Percentiles rank a stretch among this genome's conserved stretches.
phyloP scores from a whole-genome alignment of 2,329 filamentous ascomycete species.

The Colletotrichum tabaci region DNA sequence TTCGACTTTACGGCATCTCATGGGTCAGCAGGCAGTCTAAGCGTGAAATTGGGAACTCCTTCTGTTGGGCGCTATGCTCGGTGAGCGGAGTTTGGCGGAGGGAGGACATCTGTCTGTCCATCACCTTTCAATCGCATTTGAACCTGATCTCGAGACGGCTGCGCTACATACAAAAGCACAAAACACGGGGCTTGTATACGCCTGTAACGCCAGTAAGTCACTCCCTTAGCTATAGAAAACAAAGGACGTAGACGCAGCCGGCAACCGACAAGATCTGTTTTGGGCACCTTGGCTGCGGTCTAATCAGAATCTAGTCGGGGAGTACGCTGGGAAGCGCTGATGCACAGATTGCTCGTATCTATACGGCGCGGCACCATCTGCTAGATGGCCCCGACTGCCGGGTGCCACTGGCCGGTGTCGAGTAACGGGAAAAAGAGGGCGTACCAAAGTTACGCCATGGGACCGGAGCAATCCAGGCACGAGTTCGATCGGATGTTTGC shows the following conservation, averaged over 20 bases:
- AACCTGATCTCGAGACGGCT: background rate
- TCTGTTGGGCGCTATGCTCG: too few relatives aligned
- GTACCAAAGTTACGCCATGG: background rate
- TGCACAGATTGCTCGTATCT: background rate
- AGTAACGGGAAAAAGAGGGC: background rate
- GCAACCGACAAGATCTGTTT: background rate
- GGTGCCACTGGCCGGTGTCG: background rate
- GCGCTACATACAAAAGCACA: background rate
- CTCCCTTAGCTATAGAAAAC: background rate
- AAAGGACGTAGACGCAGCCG: background rate
- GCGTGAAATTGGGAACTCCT: too few relatives aligned
- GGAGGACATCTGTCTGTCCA: background rate
- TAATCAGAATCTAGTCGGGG: too few relatives aligned
- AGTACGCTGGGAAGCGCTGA: background rate
- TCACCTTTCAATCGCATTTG: background rate
- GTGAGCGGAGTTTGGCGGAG: background rate
- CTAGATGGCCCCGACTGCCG: background rate
- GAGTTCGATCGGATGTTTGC: conserved; percentile 16
- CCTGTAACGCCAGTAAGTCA: background rate
- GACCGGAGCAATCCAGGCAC: background rate
- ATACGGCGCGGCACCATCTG: background rate
- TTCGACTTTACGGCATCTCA: too few relatives aligned
- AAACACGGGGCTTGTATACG: background rate
- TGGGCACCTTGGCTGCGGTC: background rate
- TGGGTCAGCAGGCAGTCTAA: too few relatives aligned